phyloP scores from a whole-genome alignment of 2,329 filamentous ascomycete genomes.

The Daldinia eschscholtzii region DNA sequence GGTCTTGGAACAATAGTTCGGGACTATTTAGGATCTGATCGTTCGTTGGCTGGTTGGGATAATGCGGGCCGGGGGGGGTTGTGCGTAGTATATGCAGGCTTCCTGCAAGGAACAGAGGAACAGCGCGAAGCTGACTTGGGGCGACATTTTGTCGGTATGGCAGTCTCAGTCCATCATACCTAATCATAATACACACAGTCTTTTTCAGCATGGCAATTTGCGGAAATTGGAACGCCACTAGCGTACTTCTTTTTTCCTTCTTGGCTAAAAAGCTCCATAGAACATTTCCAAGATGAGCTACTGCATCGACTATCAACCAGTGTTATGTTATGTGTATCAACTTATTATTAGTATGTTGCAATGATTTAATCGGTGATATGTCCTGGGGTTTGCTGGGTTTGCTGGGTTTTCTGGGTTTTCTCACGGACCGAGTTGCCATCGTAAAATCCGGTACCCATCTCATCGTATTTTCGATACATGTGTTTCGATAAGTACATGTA shows the following conservation, averaged over 20 bases:
- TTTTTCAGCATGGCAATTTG: slow-evolving; percentile 28
- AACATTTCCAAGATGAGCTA: slow-evolving; percentile 14
- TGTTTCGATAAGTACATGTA: not conserved
- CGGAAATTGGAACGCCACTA: slow-evolving; percentile 48
- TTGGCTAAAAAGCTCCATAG: slow-evolving; percentile 31
- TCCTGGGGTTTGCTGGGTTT: too few species aligned
- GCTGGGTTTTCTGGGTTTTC: not conserved
- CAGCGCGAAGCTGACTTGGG: slow-evolving; percentile 38
- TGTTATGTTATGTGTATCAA: slow-evolving; percentile 2
- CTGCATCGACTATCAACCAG: slow-evolving; percentile 6
- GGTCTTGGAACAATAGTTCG: slow-evolving; percentile 40
- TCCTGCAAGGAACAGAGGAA: slow-evolving; percentile 48
- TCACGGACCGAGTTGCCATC: slow-evolving; percentile 6
- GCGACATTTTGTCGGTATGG: slow-evolving; percentile 16
- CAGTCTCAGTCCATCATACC: slow-evolving; percentile 5
- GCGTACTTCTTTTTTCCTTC: slow-evolving; percentile 30
- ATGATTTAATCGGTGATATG: slow-evolving; percentile 9
- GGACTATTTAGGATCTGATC: slow-evolving; percentile 39
- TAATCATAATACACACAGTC: not conserved
- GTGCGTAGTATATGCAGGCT: slow-evolving; percentile 33
- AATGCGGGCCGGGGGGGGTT: slow-evolving; percentile 34
- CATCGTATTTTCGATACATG: slow-evolving; percentile 1
- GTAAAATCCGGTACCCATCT: slow-evolving; percentile 1
- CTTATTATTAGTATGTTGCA: slow-evolving; percentile 1
- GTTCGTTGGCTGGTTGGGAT: slow-evolving; percentile 29